Evolutionary conservation across 2,329 filamentous ascomycete genomes (phyloP).

Genomic region (Periconia macrospinosa): DNA sequence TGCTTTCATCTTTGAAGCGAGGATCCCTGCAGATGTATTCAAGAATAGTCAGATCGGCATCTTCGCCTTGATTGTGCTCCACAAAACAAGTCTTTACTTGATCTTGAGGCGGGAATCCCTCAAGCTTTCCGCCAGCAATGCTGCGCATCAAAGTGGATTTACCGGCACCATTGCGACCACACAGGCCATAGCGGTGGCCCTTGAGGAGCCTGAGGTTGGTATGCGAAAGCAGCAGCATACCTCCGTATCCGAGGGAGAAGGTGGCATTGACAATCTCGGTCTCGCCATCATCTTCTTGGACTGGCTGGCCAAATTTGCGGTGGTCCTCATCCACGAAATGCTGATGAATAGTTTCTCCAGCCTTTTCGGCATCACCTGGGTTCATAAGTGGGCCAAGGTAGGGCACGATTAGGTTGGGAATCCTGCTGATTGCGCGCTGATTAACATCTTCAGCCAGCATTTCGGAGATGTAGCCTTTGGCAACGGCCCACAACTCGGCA

Average conservation of each 20-base stretch:
- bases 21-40: constrained; percentile 92
- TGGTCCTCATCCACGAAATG: constrained; percentile 83
- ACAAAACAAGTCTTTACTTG: constrained; percentile 96
- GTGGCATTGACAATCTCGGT: constrained; percentile 96
- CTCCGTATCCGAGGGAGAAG: constrained; percentile 96
- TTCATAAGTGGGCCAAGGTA: constrained; percentile 75
- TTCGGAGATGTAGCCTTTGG: constrained; percentile 74
- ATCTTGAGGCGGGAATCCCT: constrained; percentile 92
- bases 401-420: constrained; percentile 68
- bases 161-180: constrained; percentile 93
- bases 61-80: constrained; percentile 98
- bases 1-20: constrained; percentile 75
- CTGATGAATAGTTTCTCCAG: constrained; percentile 74
- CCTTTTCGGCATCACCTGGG: constrained; percentile 62
- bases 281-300: constrained; percentile 89
- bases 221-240: constrained; percentile 94
- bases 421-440: constrained; percentile 74
- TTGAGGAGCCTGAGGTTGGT: constrained; percentile 93
- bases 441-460: constrained; percentile 90
- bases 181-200: constrained; percentile 95
- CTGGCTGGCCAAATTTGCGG: constrained; percentile 80
- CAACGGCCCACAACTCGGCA: constrained; percentile 62
- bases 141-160: constrained; percentile 99
- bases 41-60: constrained; percentile 93
- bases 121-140: constrained; percentile 92